phyloP scores from a whole-genome alignment of 257 asterid genomes.

The Anisodus acutangulus region DNA sequence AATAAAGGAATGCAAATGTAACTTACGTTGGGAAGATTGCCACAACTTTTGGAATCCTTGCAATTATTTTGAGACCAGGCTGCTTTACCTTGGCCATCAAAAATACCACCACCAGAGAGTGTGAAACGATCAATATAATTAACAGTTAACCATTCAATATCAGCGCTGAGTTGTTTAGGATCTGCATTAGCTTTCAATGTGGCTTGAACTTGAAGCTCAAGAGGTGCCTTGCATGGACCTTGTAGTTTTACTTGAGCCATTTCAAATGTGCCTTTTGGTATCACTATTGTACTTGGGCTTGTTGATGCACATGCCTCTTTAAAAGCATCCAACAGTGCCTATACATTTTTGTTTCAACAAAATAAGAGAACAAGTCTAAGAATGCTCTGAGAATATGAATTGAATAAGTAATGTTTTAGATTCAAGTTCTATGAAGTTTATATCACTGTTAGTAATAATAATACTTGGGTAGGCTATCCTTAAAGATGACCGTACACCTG shows the following conservation, averaged over 20 bases:
- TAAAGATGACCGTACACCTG: no score
- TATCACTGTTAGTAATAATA: no score
- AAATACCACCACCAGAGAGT: constrained; percentile 38
- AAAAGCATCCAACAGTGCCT: constrained; percentile 46
- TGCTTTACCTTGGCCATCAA: constrained; percentile 47
- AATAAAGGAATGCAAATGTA: background rate
- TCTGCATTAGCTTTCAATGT: constrained; percentile 42
- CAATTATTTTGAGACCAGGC: constrained; percentile 45
- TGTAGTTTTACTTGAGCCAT: constrained; percentile 33
- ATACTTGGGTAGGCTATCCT: no score
- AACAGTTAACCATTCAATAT: constrained; percentile 36
- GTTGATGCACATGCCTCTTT: constrained; percentile 43
- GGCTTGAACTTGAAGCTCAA: constrained; percentile 33
- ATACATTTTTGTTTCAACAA: background rate
- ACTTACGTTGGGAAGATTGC: constrained; percentile 40
- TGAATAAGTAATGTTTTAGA: no score
- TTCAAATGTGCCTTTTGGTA: constrained; percentile 40
- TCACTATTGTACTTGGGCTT: constrained; percentile 16
- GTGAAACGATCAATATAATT: constrained; percentile 35
- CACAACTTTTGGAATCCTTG: constrained; percentile 30
- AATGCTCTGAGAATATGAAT: no score
- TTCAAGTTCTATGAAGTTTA: no score
- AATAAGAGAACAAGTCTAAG: background rate
- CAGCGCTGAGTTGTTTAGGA: constrained; percentile 24
- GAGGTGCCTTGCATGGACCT: constrained; percentile 46